These are phyloP conservation scores for Pseudoturritis turrita DNA, from an alignment of 345 rosid genomes.

Conservation along the genomic window DNA sequence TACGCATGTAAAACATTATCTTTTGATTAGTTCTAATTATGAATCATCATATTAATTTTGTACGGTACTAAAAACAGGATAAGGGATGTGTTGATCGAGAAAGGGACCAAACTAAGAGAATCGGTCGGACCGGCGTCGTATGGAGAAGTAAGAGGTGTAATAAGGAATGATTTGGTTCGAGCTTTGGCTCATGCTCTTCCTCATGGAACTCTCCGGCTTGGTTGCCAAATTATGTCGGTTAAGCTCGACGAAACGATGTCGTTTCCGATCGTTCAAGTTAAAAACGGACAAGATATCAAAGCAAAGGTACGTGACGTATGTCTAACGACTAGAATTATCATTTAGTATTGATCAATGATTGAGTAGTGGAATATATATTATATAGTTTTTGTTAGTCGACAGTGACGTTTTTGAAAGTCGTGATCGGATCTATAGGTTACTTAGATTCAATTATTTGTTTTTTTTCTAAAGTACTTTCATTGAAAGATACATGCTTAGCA, in stretches of 20 bases:
- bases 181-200: conserved; percentile 45
- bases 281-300: conserved; percentile 33
- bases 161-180: conserved; percentile 42
- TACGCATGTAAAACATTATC: conserved; percentile 5
- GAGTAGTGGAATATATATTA: neutral
- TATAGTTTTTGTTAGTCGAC: neutral
- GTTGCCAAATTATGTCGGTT: conserved; percentile 33
- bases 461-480: neutral
- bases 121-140: neutral
- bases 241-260: conserved; percentile 31
- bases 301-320: conserved; percentile 37
- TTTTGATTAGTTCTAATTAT: neutral
- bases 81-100: conserved; percentile 12
- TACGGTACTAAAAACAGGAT: conserved; percentile 2
- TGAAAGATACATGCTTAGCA: conserved; percentile 11
- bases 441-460: neutral
- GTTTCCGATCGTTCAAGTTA: conserved; percentile 28
- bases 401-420: neutral
- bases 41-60: neutral
- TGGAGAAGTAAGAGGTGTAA: conserved; percentile 50
- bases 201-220: conserved; percentile 31
- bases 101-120: conserved; percentile 17
- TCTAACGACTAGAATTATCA: neutral
- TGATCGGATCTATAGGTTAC: neutral
- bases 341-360: neutral